phyloP scores from a whole-genome alignment of 768 basidiomycete species.

The Trametes maxima region DNA sequence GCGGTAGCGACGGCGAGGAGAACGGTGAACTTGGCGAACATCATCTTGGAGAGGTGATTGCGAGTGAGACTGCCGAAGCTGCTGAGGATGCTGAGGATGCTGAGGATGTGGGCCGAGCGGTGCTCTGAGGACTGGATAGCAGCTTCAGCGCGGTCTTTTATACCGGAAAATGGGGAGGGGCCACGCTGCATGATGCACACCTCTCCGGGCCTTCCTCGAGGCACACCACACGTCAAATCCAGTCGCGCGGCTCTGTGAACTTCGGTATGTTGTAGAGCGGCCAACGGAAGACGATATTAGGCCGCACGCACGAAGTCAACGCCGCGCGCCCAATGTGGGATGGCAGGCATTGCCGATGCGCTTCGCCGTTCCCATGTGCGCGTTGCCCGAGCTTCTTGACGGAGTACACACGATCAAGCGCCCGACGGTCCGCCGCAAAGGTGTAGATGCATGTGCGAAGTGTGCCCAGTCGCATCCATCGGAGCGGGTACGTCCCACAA shows the following conservation, averaged over 20 bases:
- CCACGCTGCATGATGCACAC: too few relatives aligned
- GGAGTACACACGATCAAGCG: neutral
- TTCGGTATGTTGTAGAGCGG: neutral
- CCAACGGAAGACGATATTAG: neutral
- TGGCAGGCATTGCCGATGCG: neutral
- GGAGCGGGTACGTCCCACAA: constrained; percentile 4
- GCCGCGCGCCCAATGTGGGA: constrained; percentile 3
- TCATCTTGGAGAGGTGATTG: neutral
- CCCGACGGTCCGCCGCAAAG: neutral
- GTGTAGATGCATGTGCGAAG: constrained; percentile 3
- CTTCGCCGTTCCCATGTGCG: constrained; percentile 11
- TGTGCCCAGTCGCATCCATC: constrained; percentile 3
- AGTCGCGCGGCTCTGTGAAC: too few relatives aligned
- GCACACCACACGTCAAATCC: neutral
- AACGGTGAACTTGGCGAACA: constrained; percentile 15
- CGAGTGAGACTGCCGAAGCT: neutral
- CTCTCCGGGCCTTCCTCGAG: too few relatives aligned
- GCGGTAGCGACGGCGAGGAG: constrained; percentile 6
- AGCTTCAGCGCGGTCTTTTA: neutral
- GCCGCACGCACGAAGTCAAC: neutral
- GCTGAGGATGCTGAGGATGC: constrained; percentile 4
- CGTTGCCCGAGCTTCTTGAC: constrained; percentile 3
- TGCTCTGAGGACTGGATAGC: constrained; percentile 9
- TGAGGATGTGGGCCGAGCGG: neutral
- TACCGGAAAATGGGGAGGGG: neutral